Evolutionary conservation across 2,329 filamentous ascomycete species (phyloP).

Genomic region (Parafenestella ontariensis): DNA sequence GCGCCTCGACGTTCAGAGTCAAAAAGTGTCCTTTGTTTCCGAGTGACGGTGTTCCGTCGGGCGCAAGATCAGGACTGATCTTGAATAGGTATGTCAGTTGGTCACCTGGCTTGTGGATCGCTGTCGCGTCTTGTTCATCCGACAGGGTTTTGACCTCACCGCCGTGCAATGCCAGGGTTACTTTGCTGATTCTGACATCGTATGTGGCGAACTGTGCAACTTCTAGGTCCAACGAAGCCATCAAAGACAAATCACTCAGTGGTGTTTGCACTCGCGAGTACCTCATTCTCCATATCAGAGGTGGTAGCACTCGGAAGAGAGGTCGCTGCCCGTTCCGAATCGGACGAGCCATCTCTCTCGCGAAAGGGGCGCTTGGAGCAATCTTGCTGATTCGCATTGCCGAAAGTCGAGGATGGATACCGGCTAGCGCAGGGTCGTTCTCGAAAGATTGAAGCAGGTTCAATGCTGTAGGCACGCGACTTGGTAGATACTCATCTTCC

Average conservation of each 20-base stretch:
- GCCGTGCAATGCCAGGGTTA: constrained; percentile 64
- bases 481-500: constrained; percentile 71
- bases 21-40: constrained; percentile 51
- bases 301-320: constrained; percentile 70
- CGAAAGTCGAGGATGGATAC: constrained; percentile 71
- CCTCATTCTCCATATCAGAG: constrained; percentile 74
- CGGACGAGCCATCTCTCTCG: constrained; percentile 67
- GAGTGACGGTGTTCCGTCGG: constrained; percentile 59
- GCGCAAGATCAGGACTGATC: constrained; percentile 54
- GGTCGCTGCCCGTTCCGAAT: constrained; percentile 70
- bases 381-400: constrained; percentile 78
- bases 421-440: constrained; percentile 67
- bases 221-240: constrained; percentile 77
- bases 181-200: constrained; percentile 66
- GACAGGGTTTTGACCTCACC: constrained; percentile 63
- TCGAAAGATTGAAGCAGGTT: constrained; percentile 80
- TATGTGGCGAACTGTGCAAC: constrained; percentile 74
- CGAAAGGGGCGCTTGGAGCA: constrained; percentile 67
- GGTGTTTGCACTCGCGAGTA: constrained; percentile 72
- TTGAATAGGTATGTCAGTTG: constrained; percentile 78
- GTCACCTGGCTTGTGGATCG: constrained; percentile 73
- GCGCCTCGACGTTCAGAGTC: constrained; percentile 67
- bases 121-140: constrained; percentile 58
- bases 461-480: constrained; percentile 71
- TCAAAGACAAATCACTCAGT: constrained; percentile 59